Evolutionary conservation across 495 filamentous ascomycete species (phyloP).

Genomic region (Neohortaea acidophila): DNA sequence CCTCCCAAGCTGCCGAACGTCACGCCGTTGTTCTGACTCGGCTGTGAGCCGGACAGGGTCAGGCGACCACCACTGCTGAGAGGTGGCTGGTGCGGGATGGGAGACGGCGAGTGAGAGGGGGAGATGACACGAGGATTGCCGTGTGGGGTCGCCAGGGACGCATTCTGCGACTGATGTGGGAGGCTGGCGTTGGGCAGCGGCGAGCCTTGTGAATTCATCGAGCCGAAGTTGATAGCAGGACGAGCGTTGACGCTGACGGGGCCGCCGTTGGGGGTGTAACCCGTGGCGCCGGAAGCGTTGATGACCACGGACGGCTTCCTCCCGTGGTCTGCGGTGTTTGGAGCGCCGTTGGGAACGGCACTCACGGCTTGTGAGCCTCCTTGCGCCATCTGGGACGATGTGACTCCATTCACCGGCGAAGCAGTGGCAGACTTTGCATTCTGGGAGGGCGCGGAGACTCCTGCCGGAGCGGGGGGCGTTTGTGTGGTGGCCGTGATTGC

Average conservation of each 20-base stretch:
- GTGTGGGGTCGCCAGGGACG: slow-evolving; percentile 38
- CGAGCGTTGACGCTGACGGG: slow-evolving; percentile 42
- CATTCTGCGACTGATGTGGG: slow-evolving; percentile 27
- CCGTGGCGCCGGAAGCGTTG: slow-evolving; percentile 57
- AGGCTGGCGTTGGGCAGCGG: slow-evolving; percentile 36
- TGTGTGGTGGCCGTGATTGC: slow-evolving; percentile 64
- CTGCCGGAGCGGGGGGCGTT: slow-evolving; percentile 50
- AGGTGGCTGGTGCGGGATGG: slow-evolving; percentile 74
- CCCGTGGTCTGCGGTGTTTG: slow-evolving; percentile 44
- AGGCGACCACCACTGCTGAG: slow-evolving; percentile 77
- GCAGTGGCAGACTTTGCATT: slow-evolving; percentile 70
- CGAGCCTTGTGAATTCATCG: slow-evolving; percentile 46
- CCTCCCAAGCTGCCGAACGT: slow-evolving; percentile 75
- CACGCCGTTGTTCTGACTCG: slow-evolving; percentile 44
- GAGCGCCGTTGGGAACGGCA: slow-evolving; percentile 31
- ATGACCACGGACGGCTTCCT: slow-evolving; percentile 71
- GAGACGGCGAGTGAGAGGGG: slow-evolving; percentile 60
- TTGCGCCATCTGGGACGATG: slow-evolving; percentile 49
- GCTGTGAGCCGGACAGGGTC: slow-evolving; percentile 48
- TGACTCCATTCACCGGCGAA: slow-evolving; percentile 73
- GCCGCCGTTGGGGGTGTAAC: slow-evolving; percentile 61
- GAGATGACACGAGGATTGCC: slow-evolving; percentile 41
- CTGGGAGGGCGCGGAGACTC: slow-evolving; percentile 45
- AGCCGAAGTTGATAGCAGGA: slow-evolving; percentile 59
- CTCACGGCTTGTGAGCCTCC: slow-evolving; percentile 16